These are phyloP conservation scores for Diaporthe sp. DNA, from an alignment of 2,329 filamentous ascomycete genomes.

Conservation along the genomic window DNA sequence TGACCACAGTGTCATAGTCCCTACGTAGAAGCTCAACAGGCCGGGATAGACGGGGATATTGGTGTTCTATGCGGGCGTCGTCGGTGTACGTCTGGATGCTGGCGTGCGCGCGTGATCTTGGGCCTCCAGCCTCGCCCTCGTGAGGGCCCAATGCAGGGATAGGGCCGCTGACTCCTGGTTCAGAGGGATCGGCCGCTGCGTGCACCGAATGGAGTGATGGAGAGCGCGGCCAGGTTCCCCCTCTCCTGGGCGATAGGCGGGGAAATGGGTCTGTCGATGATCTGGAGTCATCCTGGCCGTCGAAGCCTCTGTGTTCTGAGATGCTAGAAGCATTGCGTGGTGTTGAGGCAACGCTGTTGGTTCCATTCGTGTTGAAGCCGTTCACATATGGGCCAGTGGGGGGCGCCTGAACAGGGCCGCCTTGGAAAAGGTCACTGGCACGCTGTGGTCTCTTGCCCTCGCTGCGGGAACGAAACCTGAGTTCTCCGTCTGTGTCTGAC, in stretches of 20 bases:
- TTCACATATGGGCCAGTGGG: conserved; percentile 31
- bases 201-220: conserved; percentile 19
- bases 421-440: conserved; percentile 13
- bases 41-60: conserved; percentile 68
- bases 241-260: conserved; percentile 20
- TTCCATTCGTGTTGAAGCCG: conserved; percentile 35
- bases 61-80: conserved; percentile 41
- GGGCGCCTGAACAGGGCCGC: conserved; percentile 34
- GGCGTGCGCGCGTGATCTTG: conserved; percentile 50
- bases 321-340: conserved; percentile 6
- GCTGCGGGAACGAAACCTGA: background rate
- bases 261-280: background rate
- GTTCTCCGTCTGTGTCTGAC: conserved; percentile 11
- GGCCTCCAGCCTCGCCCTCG: conserved; percentile 52
- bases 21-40: conserved; percentile 69
- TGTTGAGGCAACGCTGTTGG: conserved; percentile 34
- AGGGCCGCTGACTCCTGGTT: conserved; percentile 41
- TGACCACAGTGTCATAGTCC: conserved; percentile 75
- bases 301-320: conserved; percentile 5
- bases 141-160: conserved; percentile 48
- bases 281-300: background rate
- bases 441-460: background rate
- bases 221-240: conserved; percentile 35
- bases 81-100: conserved; percentile 48
- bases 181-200: background rate